Evolutionary conservation across 768 basidiomycete species (phyloP), one percentile per base, ranked within the genome.

Genomic region (Leucocoprinus sp.): DNA sequence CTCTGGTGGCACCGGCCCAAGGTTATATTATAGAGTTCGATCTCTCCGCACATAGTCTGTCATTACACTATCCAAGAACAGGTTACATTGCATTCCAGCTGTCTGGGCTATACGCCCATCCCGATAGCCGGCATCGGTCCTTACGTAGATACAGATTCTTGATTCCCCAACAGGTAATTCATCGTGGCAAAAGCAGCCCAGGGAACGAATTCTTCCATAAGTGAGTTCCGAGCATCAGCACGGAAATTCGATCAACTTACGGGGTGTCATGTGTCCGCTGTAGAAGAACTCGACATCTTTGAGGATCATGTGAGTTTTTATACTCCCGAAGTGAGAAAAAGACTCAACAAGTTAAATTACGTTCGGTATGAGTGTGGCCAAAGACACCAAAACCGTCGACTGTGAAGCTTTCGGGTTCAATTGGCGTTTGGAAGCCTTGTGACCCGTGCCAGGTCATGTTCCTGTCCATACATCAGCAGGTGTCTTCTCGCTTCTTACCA

Each of bases 381-480:
- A 78, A 66, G 3, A 83, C 71, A 18, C 84, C 84, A 28, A 85
- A 68, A 17, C 78, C 81, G 45, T 84, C 80, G 40, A 87, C 74
- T 44, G 84, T 58, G 66, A 87, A 82, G 49, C 75, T 81, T 52
- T 86, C 83, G 22, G 74, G 62, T 9, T 61, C 57, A 39, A 84
- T 82, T 6, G 81, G 82, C 0, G 71, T 78, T 52, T 80, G 83
- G 74, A 87, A 87, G 0, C 84, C 84, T 64, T 87, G 84, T 45
- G 64, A 24, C 0, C 81, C 80, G 48, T 66, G 65, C 84, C 59
- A 74, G 8, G 72, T 72, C 70, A 73, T 70, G 50, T 70, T 72
- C 44, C 41, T 38, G 9, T 9, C 7, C 7, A 14, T 12, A 22
- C 15, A 40, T 43, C 35, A 50, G 33, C 35, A 50, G 36, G 19